Base-by-base conservation (phyloP, 2,329 filamentous ascomycete species). In the Curvularia lunata region DNA sequence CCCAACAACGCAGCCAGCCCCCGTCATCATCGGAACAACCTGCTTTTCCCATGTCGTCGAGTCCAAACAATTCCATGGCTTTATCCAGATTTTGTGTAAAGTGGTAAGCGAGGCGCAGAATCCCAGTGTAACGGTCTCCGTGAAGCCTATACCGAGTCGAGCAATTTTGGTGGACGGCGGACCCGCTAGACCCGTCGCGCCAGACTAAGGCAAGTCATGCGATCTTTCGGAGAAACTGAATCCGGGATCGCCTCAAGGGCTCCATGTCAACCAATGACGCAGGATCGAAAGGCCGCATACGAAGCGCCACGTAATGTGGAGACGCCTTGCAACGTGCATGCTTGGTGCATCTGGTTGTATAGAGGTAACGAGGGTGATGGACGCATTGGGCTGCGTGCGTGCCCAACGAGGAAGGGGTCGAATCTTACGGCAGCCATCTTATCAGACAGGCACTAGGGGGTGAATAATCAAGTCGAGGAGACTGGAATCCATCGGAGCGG, bases 401-500 rank as follows among this genome's bases (percentile, higher is more conserved):
- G 66, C 65, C 66, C 67, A 64, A 71, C 62, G 37, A 32, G 13
- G 47, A 49, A 49, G 43, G 43, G 49, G 40, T 48, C 38, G 23
- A 42, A 47, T 52, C 18, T 54, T 16, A 51, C 42, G 40, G 47
- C 12, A 25, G 43, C 48, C 25, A 40, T 48, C 52, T 53, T 61
- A 42, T 61, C 54, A 48, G 48, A 54, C 54, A 58, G 42, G 45
- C 55, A 46, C 40, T 32, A 51, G 3, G 60, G 32, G 46, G n/a
- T n/a, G n/a, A 57, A 58, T 40, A 28, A 54, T 60, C 43, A 66
- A 43, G 70, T 66, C 3, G 63, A 69, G 10, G 60, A 49, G 48
- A 69, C 59, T 25, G 70, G 73, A 53, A 72, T 56, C 77, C 77
- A 79, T 63, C 77, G 67, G 46, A 66, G 55, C 46, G 76, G 76